A percentile compares a stretch with the other conserved stretches of the same genome.
Evolutionary conservation across 441 rosid genomes (phyloP).

Genomic region (Syzygium syzygioides): DNA sequence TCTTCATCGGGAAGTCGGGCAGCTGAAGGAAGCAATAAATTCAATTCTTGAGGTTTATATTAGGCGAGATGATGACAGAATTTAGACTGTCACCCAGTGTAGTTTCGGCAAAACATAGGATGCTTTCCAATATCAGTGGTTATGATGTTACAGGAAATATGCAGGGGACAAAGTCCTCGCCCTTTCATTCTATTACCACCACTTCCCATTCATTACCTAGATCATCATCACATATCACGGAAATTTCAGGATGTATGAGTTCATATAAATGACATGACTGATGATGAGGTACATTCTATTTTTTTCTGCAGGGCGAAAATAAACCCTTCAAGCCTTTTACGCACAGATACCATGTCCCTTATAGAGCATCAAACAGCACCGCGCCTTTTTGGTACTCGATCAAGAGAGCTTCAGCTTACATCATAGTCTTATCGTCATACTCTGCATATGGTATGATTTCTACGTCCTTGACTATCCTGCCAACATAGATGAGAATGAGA

Average conservation of each 20-base stretch:
- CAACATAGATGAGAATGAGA: not conserved
- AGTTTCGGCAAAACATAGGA: not conserved
- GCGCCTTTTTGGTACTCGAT: slow-evolving; percentile 2
- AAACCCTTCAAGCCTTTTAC: not conserved
- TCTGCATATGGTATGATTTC: slow-evolving; percentile 30
- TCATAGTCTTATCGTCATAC: not conserved
- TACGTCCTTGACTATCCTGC: not conserved
- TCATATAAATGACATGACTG: not conserved
- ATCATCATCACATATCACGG: not conserved
- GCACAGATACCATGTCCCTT: not conserved
- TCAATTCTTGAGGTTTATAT: not conserved
- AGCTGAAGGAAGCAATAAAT: not conserved
- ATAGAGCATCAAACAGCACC: slow-evolving; percentile 1
- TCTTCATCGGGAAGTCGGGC: not conserved
- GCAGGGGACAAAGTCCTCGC: not conserved
- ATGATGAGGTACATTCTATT: not conserved
- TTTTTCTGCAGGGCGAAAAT: not conserved
- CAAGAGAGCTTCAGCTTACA: slow-evolving; percentile 67
- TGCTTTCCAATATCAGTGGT: not conserved
- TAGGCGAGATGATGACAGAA: not conserved
- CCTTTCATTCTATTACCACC: not conserved
- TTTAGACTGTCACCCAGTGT: not conserved
- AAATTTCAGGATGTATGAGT: not conserved
- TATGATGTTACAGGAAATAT: not conserved
- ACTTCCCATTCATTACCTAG: not conserved